These are phyloP conservation scores for Pyrenopolyporus hunteri DNA, from an alignment of 495 filamentous ascomycete species.

Conservation along the genomic window DNA sequence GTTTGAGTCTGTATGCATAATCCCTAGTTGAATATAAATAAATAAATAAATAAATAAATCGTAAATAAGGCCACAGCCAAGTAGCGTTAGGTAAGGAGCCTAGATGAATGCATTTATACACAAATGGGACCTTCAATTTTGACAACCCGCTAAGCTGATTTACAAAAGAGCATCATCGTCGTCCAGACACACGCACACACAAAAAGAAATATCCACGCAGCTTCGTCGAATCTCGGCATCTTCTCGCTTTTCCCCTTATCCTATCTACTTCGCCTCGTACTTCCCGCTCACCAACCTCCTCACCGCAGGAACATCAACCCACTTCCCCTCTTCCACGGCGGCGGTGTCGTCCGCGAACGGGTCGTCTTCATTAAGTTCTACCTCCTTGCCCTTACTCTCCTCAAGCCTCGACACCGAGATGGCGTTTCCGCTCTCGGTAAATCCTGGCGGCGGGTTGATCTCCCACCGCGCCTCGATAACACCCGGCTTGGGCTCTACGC, in stretches of 20 bases:
- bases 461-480: slow-evolving; percentile 85
- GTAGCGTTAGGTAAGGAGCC: not conserved
- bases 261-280: slow-evolving; percentile 63
- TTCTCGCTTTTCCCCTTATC: not conserved
- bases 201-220: slow-evolving; percentile 11
- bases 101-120: slow-evolving; percentile 21
- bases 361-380: slow-evolving; percentile 41
- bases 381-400: slow-evolving; percentile 51
- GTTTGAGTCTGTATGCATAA: too few species aligned
- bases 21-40: too few species aligned
- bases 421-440: slow-evolving; percentile 56
- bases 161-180: slow-evolving; percentile 40
- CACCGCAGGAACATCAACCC: slow-evolving; percentile 74
- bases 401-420: slow-evolving; percentile 64
- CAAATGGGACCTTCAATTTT: slow-evolving; percentile 38
- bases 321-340: slow-evolving; percentile 55
- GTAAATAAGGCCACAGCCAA: too few species aligned
- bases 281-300: slow-evolving; percentile 81
- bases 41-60: too few species aligned
- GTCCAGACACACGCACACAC: too few species aligned
- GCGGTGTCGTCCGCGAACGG: slow-evolving; percentile 52
- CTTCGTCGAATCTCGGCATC: slow-evolving; percentile 7
- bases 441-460: slow-evolving; percentile 50
- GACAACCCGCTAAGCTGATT: slow-evolving; percentile 35
- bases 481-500: slow-evolving; percentile 74